Evolutionary conservation across 441 rosid genomes (phyloP).

Genomic region (Iberis amara): DNA sequence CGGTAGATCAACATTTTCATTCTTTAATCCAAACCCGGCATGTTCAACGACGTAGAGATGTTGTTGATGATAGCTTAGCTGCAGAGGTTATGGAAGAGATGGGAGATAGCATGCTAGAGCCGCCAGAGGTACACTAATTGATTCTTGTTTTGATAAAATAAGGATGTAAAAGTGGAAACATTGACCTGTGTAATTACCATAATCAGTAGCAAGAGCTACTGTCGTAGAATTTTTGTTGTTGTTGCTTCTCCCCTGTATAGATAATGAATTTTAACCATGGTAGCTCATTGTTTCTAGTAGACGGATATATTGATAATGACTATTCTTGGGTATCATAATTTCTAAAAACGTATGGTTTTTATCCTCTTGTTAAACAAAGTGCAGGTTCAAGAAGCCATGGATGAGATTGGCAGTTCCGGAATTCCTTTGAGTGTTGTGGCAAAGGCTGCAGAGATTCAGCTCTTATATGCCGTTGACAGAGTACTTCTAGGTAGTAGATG

Average conservation of each 20-base stretch:
- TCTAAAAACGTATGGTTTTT: neutral
- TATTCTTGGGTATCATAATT: neutral
- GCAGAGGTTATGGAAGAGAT: constrained; percentile 87
- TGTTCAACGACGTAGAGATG: constrained; percentile 71
- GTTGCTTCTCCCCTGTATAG: too few species aligned
- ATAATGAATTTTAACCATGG: too few species aligned
- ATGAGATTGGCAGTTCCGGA: constrained; percentile 77
- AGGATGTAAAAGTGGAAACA: too few species aligned
- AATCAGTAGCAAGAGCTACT: too few species aligned
- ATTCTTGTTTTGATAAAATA: neutral
- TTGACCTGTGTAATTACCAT: too few species aligned
- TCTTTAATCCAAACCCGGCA: constrained; percentile 81
- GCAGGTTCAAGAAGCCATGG: constrained; percentile 85
- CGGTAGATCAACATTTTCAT: constrained; percentile 89
- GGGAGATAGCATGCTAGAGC: constrained; percentile 80
- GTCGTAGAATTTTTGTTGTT: too few species aligned
- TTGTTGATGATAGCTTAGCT: constrained; percentile 66
- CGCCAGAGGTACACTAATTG: constrained; percentile 62
- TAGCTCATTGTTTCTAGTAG: too few species aligned
- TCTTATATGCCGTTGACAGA: constrained; percentile 71
- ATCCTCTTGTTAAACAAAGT: constrained; percentile 5
- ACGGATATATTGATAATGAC: too few species aligned
- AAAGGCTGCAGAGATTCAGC: constrained; percentile 92
- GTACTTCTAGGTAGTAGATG: constrained; percentile 82
- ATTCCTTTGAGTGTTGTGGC: constrained; percentile 85